Percentiles rank a stretch among this genome's conserved stretches.
These are phyloP conservation scores for Talaromyces pinophilus DNA, from an alignment of 2,329 filamentous ascomycete genomes.

Conservation along the genomic window DNA sequence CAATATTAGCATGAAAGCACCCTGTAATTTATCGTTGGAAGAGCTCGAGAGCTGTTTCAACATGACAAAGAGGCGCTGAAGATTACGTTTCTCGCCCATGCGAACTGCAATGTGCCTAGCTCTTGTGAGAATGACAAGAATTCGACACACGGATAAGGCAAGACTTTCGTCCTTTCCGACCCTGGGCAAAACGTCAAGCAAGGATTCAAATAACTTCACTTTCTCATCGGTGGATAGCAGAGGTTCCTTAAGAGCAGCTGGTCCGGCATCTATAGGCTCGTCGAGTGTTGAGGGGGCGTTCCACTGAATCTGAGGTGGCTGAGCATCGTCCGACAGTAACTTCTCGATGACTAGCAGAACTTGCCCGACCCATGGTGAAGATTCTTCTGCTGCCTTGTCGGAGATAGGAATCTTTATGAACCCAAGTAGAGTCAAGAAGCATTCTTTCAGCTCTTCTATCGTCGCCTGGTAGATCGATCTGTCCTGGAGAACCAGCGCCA, in stretches of 20 bases:
- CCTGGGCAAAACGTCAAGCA: slow-evolving; percentile 81
- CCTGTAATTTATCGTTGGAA: slow-evolving; percentile 72
- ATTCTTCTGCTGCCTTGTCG: slow-evolving; percentile 69
- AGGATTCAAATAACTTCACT: slow-evolving; percentile 67
- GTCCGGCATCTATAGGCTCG: slow-evolving; percentile 49
- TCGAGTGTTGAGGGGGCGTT: slow-evolving; percentile 53
- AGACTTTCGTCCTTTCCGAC: slow-evolving; percentile 85
- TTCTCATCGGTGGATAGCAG: slow-evolving; percentile 68
- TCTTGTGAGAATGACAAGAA: slow-evolving; percentile 85
- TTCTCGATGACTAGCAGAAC: slow-evolving; percentile 88
- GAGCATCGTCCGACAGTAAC: slow-evolving; percentile 83
- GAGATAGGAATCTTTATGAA: slow-evolving; percentile 70
- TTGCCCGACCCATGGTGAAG: slow-evolving; percentile 91
- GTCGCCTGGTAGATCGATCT: slow-evolving; percentile 76
- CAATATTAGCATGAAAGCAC: slow-evolving; percentile 78
- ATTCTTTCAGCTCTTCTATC: slow-evolving; percentile 71
- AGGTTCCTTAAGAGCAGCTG: slow-evolving; percentile 60
- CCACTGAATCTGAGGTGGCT: slow-evolving; percentile 75
- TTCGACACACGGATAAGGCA: slow-evolving; percentile 77
- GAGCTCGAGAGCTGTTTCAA: slow-evolving; percentile 84
- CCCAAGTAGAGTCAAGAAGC: slow-evolving; percentile 71
- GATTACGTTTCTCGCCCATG: slow-evolving; percentile 82
- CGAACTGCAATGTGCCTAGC: slow-evolving; percentile 71
- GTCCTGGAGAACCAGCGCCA: slow-evolving; percentile 85
- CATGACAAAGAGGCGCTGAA: slow-evolving; percentile 92